A percentile compares a stretch with the other conserved stretches of the same genome.
These are phyloP conservation scores for Penicillium subrubescens DNA, from an alignment of 495 filamentous ascomycete genomes.

Conservation along the genomic window DNA sequence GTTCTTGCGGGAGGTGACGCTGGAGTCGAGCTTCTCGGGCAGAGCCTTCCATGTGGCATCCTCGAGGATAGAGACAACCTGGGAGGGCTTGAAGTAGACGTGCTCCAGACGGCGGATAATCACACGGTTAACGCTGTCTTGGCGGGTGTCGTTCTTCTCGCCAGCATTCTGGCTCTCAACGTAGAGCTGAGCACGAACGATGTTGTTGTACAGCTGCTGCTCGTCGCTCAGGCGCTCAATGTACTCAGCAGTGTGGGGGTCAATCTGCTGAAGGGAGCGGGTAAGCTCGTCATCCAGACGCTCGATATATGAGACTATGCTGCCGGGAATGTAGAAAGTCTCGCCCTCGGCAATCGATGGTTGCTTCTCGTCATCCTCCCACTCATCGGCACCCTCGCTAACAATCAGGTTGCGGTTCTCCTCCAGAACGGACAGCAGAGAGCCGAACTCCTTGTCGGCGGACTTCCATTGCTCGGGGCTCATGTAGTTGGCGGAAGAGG, in stretches of 20 bases:
- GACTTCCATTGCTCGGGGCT: constrained; percentile 95
- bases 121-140: constrained; percentile 85
- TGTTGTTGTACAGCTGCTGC: constrained; percentile 85
- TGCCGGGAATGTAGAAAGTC: constrained; percentile 86
- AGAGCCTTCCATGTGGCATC: constrained; percentile 89
- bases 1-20: constrained; percentile 71
- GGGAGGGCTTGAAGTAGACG: constrained; percentile 97
- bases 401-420: constrained; percentile 75
- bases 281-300: constrained; percentile 97
- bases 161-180: constrained; percentile 75
- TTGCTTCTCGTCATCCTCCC: constrained; percentile 97
- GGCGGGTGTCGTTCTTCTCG: constrained; percentile 68
- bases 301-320: constrained; percentile 91
- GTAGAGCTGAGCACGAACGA: constrained; percentile 85
- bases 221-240: constrained; percentile 94
- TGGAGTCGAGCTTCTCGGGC: constrained; percentile 69
- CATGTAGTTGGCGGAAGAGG: constrained; percentile 83
- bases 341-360: constrained; percentile 71
- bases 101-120: constrained; percentile 94
- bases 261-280: constrained; percentile 91
- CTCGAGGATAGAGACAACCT: constrained; percentile 90
- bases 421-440: constrained; percentile 78
- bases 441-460: constrained; percentile 80
- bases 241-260: constrained; percentile 98
- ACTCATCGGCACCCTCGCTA: constrained; percentile 90